phyloP scores from a whole-genome alignment of 2,329 filamentous ascomycete genomes.

The Paraphoma sp. region DNA sequence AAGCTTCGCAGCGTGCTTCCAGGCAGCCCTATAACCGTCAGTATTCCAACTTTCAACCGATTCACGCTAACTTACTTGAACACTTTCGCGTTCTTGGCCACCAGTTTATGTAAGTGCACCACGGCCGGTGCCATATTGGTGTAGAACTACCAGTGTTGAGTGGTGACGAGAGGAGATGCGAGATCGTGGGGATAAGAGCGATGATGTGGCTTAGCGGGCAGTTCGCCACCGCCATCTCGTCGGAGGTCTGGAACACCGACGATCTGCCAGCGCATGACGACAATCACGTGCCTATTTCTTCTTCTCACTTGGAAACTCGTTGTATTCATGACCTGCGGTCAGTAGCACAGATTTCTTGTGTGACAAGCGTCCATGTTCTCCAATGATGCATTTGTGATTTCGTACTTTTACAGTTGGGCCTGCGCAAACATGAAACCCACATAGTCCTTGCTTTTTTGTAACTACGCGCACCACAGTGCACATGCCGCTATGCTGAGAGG shows the following conservation, averaged over 20 bases:
- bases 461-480: constrained; percentile 9
- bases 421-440: constrained; percentile 4
- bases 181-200: constrained; percentile 23
- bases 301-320: background rate
- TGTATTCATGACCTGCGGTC: no score
- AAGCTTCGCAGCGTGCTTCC: constrained; percentile 55
- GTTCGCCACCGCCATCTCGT: constrained; percentile 22
- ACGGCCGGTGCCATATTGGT: constrained; percentile 47
- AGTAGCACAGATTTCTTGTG: no score
- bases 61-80: constrained; percentile 43
- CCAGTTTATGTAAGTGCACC: constrained; percentile 48
- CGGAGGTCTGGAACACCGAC: constrained; percentile 13
- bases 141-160: constrained; percentile 23
- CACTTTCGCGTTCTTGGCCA: constrained; percentile 51
- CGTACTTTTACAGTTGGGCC: constrained; percentile 28
- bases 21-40: constrained; percentile 51
- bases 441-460: constrained; percentile 17
- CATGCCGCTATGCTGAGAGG: constrained; percentile 38
- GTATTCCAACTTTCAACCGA: background rate
- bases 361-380: background rate
- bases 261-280: constrained; percentile 16
- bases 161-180: constrained; percentile 12
- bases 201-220: constrained; percentile 24
- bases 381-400: constrained; percentile 13
- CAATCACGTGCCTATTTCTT: constrained; percentile 12